Percentiles rank a stretch among this genome's conserved stretches.
phyloP scores from a whole-genome alignment of 306 rosid genomes.

The Pachyrhizus erosus region DNA sequence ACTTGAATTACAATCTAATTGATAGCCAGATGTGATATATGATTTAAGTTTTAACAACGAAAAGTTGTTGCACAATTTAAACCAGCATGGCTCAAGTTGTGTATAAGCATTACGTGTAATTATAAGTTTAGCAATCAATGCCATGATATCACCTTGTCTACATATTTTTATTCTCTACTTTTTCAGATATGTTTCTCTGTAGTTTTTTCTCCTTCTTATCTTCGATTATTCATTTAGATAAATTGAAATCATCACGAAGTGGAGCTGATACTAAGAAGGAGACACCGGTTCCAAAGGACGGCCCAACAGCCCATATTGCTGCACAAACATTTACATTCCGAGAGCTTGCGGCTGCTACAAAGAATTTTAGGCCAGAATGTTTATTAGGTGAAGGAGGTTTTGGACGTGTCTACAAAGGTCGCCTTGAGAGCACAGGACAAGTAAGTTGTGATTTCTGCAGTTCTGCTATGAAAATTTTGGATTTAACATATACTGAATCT shows the following conservation, averaged over 20 bases:
- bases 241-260: conserved; percentile 67
- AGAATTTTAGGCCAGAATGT: conserved; percentile 85
- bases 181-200: not conserved
- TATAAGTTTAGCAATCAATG: conserved; percentile 21
- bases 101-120: conserved; percentile 14
- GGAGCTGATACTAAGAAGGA: conserved; percentile 85
- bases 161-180: conserved; percentile 21
- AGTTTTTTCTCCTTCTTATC: conserved; percentile 16
- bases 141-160: conserved; percentile 2
- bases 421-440: conserved; percentile 91
- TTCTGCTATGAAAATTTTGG: conserved; percentile 23
- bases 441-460: conserved; percentile 56
- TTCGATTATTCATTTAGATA: conserved; percentile 57
- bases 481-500: not conserved
- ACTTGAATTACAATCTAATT: conserved; percentile 17
- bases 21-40: conserved; percentile 15
- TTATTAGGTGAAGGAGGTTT: conserved; percentile 97
- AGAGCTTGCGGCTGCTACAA: conserved; percentile 97
- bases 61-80: conserved; percentile 31
- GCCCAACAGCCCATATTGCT: conserved; percentile 86
- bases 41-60: conserved; percentile 35
- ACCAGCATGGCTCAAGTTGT: conserved; percentile 4
- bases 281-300: conserved; percentile 75
- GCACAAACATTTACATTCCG: conserved; percentile 98
- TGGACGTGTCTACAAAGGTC: conserved; percentile 96